Evolutionary conservation across 1,284 basidiomycete species (phyloP).

Genomic region (Pterula multifida): DNA sequence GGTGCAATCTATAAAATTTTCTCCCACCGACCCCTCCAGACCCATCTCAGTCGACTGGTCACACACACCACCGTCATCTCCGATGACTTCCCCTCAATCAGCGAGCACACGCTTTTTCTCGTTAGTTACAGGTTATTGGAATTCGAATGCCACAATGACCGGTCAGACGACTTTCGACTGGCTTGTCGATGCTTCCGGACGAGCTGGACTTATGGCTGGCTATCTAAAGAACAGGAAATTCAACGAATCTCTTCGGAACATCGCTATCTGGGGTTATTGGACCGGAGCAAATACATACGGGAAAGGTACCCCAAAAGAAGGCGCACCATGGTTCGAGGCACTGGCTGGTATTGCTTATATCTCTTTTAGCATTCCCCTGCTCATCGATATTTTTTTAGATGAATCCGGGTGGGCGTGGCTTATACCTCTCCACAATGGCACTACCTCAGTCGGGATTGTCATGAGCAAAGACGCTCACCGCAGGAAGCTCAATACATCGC

Average conservation of each 20-base stretch:
- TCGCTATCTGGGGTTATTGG: slow-evolving; percentile 25
- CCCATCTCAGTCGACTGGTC: slow-evolving; percentile 5
- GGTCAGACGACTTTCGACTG: slow-evolving; percentile 33
- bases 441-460: slow-evolving; percentile 46
- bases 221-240: slow-evolving; percentile 19
- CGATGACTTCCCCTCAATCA: background rate
- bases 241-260: slow-evolving; percentile 18
- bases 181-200: slow-evolving; percentile 29
- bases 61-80: background rate
- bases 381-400: slow-evolving; percentile 22
- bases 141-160: background rate
- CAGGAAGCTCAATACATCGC: slow-evolving; percentile 14
- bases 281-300: slow-evolving; percentile 12
- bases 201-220: slow-evolving; percentile 18
- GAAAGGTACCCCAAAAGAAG: slow-evolving; percentile 1
- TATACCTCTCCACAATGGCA: slow-evolving; percentile 44
- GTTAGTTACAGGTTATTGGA: background rate
- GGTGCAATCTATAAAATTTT: slow-evolving; percentile 3
- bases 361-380: background rate
- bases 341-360: slow-evolving; percentile 1
- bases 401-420: slow-evolving; percentile 56
- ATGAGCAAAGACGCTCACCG: slow-evolving; percentile 32
- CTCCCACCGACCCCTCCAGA: background rate
- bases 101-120: background rate
- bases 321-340: slow-evolving; percentile 6